Base-by-base conservation (phyloP, 805 yeast species). In the Sugiyamaella valdiviana region DNA sequence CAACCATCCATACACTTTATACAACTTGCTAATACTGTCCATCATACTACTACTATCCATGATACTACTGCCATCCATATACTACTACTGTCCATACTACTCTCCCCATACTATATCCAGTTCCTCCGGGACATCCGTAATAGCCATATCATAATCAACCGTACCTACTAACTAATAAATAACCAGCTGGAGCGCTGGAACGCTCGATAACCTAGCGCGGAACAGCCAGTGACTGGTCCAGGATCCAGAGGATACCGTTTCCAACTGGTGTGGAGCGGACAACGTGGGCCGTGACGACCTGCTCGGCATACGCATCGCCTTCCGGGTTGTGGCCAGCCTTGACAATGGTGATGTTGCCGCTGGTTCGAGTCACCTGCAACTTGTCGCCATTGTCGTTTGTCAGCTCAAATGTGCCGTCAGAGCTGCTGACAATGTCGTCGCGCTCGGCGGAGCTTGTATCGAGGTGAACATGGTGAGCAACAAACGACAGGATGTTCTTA, bases 391-490 rank as follows among this genome's bases (percentile, higher is more conserved):
- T 45, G 17, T 50, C 56, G 24, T 45, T 48, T n/a, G 12, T 26
- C 9, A 51, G 15, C 23, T 36, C 22, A 19, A 45, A 32, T 5
- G 36, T 15, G 5, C 38, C 46, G 9, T 21, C 29, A 16, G 44
- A 36, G 16, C 44, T 29, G 19, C 42, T 38, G 39, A 29, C 51
- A 17, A 32, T 44, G 36, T 50, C n/a, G 35, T 51, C 32, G 14
- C 32, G 32, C 14, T 26, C 32, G 32, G 9, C 32, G n/a, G 32
- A 26, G 9, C n/a, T 10, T 12, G 32, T 44, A 36, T 56, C 58
- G 15, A 58, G 64, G 22, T 81, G 76, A 23, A 84, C 67, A 63
- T 87, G 95, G 36, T 82, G 75, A 50, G 75, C 70, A 23, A 86
- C 73, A 57, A 84, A 87, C 51, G 69, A 68, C 46, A 73, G 63